Conservation (phyloP, 768 basidiomycete genomes). For the Pholiota microspora region DNA sequence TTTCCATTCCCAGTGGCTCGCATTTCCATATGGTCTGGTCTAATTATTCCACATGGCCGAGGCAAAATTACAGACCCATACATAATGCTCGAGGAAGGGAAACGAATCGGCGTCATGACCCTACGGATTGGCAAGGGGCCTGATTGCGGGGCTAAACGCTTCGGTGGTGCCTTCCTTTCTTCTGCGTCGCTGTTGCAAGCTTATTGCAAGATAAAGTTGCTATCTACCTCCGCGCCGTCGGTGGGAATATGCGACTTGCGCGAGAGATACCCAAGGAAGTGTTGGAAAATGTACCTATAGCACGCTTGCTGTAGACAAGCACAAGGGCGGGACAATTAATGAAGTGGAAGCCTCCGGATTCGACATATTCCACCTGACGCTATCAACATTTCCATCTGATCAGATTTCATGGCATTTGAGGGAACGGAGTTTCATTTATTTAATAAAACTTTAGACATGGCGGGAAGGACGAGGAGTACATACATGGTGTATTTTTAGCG, state of each 20-base stretch:
- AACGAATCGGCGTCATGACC: neutral
- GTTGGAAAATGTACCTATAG: neutral
- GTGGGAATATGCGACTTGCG: neutral
- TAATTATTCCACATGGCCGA: slow-evolving; percentile 6
- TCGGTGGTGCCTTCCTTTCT: neutral
- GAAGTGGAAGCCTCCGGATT: neutral
- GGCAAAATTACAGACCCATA: slow-evolving; percentile 2
- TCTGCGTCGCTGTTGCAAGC: neutral
- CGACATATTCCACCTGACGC: neutral
- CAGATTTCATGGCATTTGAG: neutral
- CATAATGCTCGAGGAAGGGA: neutral
- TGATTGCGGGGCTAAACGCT: neutral
- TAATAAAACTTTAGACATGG: neutral
- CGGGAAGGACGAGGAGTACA: neutral
- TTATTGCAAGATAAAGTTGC: neutral
- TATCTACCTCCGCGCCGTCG: neutral
- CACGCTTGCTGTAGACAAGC: neutral
- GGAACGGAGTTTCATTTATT: neutral
- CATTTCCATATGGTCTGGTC: slow-evolving; percentile 1
- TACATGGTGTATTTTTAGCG: neutral
- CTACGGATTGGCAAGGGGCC: neutral
- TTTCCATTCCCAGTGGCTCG: slow-evolving; percentile 7
- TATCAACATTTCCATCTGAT: neutral
- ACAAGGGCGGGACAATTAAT: neutral
- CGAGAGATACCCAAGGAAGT: neutral